Evolutionary conservation across 345 rosid species (phyloP).

Genomic region (Nephelium lappaceum): DNA sequence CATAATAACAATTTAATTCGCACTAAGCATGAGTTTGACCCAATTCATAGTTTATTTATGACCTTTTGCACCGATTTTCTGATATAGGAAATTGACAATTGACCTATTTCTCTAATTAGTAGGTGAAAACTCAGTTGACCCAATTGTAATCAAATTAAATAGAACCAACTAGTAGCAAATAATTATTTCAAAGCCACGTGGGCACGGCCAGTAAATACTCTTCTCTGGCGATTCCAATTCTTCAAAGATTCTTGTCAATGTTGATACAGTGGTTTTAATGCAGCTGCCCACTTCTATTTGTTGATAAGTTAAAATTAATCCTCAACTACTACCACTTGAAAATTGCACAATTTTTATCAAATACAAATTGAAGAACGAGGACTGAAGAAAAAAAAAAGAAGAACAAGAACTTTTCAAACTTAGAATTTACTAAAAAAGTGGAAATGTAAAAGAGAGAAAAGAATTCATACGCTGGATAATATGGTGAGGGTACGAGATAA

Average conservation of each 20-base stretch:
- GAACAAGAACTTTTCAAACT: neutral
- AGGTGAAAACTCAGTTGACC: neutral
- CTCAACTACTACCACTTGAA: constrained; percentile 1
- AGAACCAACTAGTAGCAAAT: neutral
- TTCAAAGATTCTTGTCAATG: neutral
- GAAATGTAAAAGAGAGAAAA: neutral
- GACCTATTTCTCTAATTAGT: neutral
- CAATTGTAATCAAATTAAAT: neutral
- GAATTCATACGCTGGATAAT: constrained; percentile 68
- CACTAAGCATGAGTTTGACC: constrained; percentile 15
- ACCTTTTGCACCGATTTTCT: neutral
- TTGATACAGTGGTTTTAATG: neutral
- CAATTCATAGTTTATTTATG: constrained; percentile 14
- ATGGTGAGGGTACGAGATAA: constrained; percentile 82
- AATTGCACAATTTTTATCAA: neutral
- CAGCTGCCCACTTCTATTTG: neutral
- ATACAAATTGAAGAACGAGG: neutral
- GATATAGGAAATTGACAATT: neutral
- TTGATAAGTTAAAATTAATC: neutral
- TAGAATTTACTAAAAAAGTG: neutral
- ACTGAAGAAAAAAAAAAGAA: neutral
- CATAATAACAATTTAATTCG: neutral
- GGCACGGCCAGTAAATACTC: neutral
- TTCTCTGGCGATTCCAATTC: neutral
- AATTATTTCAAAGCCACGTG: constrained; percentile 9